A percentile compares a stretch with the other conserved stretches of the same genome.
phyloP scores from a whole-genome alignment of 2,329 filamentous ascomycete species.

The Microcera coccophila region DNA sequence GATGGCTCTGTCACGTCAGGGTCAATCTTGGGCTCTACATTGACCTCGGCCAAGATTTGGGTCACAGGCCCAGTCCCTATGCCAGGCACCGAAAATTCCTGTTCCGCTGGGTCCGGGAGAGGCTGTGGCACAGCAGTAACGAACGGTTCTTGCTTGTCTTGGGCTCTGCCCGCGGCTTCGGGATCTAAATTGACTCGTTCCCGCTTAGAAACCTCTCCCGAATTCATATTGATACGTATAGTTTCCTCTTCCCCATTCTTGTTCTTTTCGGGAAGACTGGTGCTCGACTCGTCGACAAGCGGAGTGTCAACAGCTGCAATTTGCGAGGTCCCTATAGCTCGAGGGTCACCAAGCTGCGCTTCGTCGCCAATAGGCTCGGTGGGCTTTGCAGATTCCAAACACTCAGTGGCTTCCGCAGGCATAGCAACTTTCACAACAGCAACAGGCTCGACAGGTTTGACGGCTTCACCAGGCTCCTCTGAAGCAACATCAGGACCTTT shows the following conservation, averaged over 20 bases:
- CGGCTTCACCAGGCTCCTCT: neutral
- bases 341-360: too few species aligned
- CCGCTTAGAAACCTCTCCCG: neutral
- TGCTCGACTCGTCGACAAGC: conserved; percentile 1
- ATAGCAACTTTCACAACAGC: too few species aligned
- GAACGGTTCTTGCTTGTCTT: too few species aligned
- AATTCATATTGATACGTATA: neutral
- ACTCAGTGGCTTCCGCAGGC: neutral
- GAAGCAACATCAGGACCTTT: neutral
- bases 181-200: neutral
- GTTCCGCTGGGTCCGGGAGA: too few species aligned
- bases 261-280: conserved; percentile 23
- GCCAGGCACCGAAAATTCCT: too few species aligned
- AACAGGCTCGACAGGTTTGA: conserved; percentile 1
- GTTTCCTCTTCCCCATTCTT: conserved; percentile 13
- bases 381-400: neutral
- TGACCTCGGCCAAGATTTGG: neutral
- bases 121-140: too few species aligned
- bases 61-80: too few species aligned
- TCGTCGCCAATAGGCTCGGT: neutral
- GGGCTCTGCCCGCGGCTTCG: too few species aligned
- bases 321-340: too few species aligned
- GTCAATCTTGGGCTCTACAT: neutral
- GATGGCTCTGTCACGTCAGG: conserved; percentile 1
- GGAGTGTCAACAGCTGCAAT: neutral